phyloP scores from a whole-genome alignment of 768 basidiomycete species.

The Auricularia sp. region DNA sequence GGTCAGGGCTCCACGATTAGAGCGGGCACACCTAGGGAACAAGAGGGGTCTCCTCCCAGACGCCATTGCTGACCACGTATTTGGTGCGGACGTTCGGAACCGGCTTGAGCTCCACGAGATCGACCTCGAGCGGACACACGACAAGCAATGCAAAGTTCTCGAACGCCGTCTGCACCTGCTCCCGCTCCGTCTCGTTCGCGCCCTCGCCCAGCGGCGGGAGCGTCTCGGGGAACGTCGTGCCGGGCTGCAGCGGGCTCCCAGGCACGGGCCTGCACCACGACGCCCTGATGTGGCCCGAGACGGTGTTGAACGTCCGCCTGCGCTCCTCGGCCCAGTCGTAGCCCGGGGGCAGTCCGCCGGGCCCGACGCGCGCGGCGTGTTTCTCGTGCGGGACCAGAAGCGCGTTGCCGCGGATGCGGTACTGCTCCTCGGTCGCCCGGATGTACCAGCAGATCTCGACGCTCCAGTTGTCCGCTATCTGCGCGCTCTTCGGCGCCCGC shows the following conservation, averaged over 20 bases:
- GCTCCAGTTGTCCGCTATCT: slow-evolving; percentile 38
- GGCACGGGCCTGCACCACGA: slow-evolving; percentile 62
- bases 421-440: slow-evolving; percentile 56
- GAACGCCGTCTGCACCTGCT: slow-evolving; percentile 44
- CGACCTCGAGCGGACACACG: slow-evolving; percentile 61
- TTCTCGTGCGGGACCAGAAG: slow-evolving; percentile 44
- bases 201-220: slow-evolving; percentile 39
- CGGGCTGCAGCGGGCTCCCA: slow-evolving; percentile 46
- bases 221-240: slow-evolving; percentile 47
- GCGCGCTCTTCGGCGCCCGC: slow-evolving; percentile 56
- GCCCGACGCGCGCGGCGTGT: slow-evolving; percentile 22
- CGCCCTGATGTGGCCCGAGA: slow-evolving; percentile 58
- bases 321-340: slow-evolving; percentile 65
- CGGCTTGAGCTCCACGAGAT: slow-evolving; percentile 52
- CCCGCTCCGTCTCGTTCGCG: slow-evolving; percentile 34
- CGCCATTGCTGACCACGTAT: slow-evolving; percentile 33
- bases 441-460: slow-evolving; percentile 74
- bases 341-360: slow-evolving; percentile 21
- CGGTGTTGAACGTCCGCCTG: slow-evolving; percentile 43
- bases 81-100: slow-evolving; percentile 48
- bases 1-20: not conserved
- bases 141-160: slow-evolving; percentile 62
- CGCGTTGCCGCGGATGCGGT: slow-evolving; percentile 52
- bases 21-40: slow-evolving; percentile 38
- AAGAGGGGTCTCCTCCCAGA: slow-evolving; percentile 51